Percentiles rank a stretch among this genome's conserved stretches.
These are phyloP conservation scores for Cyclostephanos invisitatus DNA, from an alignment of 108 stramenopile species.

Conservation along the genomic window DNA sequence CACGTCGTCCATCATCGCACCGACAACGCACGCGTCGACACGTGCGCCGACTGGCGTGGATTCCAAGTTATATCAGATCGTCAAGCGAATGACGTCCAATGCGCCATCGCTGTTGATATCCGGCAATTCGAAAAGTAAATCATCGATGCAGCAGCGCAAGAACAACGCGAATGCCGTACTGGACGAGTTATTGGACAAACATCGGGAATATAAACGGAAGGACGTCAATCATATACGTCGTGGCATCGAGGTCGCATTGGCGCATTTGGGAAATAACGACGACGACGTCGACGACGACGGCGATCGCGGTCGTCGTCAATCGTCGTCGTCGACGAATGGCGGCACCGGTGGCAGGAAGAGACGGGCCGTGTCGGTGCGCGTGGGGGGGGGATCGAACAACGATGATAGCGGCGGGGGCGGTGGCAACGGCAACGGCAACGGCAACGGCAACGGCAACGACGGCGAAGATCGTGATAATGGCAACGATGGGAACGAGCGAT, in stretches of 20 bases:
- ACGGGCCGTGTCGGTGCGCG: slow-evolving; percentile 10
- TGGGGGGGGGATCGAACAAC: slow-evolving; percentile 23
- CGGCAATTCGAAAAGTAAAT: neutral
- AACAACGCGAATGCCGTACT: slow-evolving; percentile 28
- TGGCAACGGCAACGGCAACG: neutral
- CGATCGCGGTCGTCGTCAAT: neutral
- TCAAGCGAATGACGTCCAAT: slow-evolving; percentile 23
- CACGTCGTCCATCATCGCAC: neutral
- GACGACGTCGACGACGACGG: slow-evolving; percentile 2
- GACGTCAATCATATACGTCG: slow-evolving; percentile 45
- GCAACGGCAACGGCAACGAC: neutral
- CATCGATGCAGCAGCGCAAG: slow-evolving; percentile 11
- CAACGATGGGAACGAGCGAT: slow-evolving; percentile 18
- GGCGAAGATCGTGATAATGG: neutral
- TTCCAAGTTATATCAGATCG: slow-evolving; percentile 45
- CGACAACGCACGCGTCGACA: too few relatives aligned
- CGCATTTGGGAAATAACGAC: slow-evolving; percentile 11
- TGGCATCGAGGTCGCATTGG: slow-evolving; percentile 56
- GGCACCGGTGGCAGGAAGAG: slow-evolving; percentile 32
- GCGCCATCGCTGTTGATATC: slow-evolving; percentile 37
- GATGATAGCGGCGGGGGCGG: neutral
- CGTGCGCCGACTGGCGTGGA: slow-evolving; percentile 15
- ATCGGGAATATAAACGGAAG: slow-evolving; percentile 81
- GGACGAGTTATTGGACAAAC: slow-evolving; percentile 31
- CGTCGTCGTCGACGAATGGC: too few relatives aligned